Conservation (phyloP, 2,329 filamentous ascomycete genomes). For the Cyanodermella asteris region DNA sequence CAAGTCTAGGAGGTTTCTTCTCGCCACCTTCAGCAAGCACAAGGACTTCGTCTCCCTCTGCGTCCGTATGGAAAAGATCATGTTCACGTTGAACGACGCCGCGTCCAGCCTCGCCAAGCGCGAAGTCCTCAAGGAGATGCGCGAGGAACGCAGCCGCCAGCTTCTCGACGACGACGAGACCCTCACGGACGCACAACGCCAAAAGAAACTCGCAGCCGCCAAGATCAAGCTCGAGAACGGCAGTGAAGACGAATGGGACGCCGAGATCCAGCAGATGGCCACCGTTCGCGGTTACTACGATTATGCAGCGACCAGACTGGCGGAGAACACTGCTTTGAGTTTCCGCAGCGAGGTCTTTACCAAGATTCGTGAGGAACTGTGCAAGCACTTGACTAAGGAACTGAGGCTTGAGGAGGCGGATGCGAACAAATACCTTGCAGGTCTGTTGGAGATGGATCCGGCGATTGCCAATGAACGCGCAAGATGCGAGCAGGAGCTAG, state of each 20-base stretch:
- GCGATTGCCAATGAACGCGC: too few relatives aligned
- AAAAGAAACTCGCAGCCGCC: too few relatives aligned
- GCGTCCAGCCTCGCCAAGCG: too few relatives aligned
- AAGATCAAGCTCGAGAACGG: constrained; percentile 12
- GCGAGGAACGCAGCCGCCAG: constrained; percentile 3
- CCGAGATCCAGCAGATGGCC: constrained; percentile 21
- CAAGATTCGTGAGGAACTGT: constrained; percentile 5
- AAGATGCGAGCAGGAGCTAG: too few relatives aligned
- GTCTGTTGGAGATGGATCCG: too few relatives aligned
- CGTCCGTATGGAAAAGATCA: constrained; percentile 22
- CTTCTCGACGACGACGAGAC: constrained; percentile 9
- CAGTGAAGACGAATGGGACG: constrained; percentile 14
- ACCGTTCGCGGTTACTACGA: constrained; percentile 7
- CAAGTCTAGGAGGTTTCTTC: too few relatives aligned
- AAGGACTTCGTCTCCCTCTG: too few relatives aligned
- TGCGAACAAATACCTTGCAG: too few relatives aligned
- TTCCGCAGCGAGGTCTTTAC: constrained; percentile 6
- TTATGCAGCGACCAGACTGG: constrained; percentile 6
- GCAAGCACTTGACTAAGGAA: constrained; percentile 2
- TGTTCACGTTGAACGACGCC: too few relatives aligned
- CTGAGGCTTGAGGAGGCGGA: constrained; percentile 4
- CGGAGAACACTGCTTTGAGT: constrained; percentile 5
- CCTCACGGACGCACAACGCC: too few relatives aligned
- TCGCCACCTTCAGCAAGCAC: too few relatives aligned
- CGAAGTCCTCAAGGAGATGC: constrained; percentile 1